These are phyloP conservation scores for Epicoccum sorghinum DNA, from an alignment of 2,329 filamentous ascomycete genomes.

Conservation along the genomic window DNA sequence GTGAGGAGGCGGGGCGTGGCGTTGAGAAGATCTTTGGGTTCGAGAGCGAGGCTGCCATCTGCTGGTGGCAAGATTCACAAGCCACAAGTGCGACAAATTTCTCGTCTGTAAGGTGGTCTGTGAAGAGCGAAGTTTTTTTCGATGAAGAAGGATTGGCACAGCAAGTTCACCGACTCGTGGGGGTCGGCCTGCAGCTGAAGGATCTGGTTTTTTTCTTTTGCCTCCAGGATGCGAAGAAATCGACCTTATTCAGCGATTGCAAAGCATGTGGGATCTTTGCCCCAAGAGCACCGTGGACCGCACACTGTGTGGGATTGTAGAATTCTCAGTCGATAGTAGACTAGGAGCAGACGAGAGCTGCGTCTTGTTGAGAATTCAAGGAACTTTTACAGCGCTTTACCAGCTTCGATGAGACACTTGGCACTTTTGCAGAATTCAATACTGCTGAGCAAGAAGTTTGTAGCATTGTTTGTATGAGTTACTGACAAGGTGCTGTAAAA, in stretches of 20 bases:
- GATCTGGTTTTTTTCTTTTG: neutral
- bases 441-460: no score
- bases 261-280: neutral
- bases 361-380: no score
- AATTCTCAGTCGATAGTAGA: no score
- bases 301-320: no score
- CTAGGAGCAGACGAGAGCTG: no score
- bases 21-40: slow-evolving; percentile 6
- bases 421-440: no score
- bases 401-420: no score
- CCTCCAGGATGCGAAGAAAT: no score
- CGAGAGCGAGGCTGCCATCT: slow-evolving; percentile 10
- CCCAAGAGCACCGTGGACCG: neutral
- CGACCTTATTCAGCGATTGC: neutral
- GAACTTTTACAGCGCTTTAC: no score
- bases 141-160: neutral
- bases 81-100: neutral
- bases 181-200: neutral
- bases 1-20: neutral
- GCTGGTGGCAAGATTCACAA: neutral
- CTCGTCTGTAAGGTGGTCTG: neutral
- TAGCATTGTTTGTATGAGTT: no score
- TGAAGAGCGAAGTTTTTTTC: neutral
- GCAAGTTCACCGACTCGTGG: neutral
- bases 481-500: no score